Evolutionary conservation across 2,329 filamentous ascomycete species (phyloP), one percentile per base, ranked within the genome.

Genomic region (Curvularia hawaiiensis): DNA sequence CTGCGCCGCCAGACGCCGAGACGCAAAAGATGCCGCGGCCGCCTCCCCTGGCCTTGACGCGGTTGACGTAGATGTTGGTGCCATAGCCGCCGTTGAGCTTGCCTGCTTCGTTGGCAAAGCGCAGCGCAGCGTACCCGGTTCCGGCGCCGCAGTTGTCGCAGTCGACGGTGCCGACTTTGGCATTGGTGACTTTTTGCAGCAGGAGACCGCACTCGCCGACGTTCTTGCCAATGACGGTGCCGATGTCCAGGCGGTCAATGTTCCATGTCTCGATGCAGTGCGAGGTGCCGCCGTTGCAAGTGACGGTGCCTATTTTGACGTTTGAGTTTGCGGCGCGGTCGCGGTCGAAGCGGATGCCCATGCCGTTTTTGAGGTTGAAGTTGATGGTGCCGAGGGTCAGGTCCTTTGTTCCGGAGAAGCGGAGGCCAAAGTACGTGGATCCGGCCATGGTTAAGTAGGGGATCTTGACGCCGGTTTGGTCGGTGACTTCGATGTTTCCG

Each of bases 231-330:
- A 85, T 80, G 41, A 86, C 84, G 18, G 76, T 72, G 62, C 79
- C 78, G 63, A 86, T 82, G 1, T 69, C 76, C 2, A 86, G 77
- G 11, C 81, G 80, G 60, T 85, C 79, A 41, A 86, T 85, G 69
- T 86, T 86, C 82, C 83, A 86, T 0, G 81, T 84, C 72, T 86
- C 84, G 33, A 86, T 82, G 3, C 82, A 83, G 65, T 86, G 84
- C 65, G 80, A 83, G 6, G 80, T 75, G 8, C 83, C 82, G 3
- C 84, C 83, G 0, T 77, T 83, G 24, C 85, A 81, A 6, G 61
- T 79, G 61, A 86, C 80, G 31, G 71, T 75, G 52, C 78, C 83
- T 78, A 86, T 86, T 30, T 73, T 79, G 8, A 86, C 84, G 60
- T 84, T 83, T 16, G 71, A 75, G 72, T 84, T 85, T 33, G 79